Evolutionary conservation across 352 stramenopile genomes (phyloP), one percentile per base, ranked within the genome.

Genomic region (Thalassiosira ordinaria): DNA sequence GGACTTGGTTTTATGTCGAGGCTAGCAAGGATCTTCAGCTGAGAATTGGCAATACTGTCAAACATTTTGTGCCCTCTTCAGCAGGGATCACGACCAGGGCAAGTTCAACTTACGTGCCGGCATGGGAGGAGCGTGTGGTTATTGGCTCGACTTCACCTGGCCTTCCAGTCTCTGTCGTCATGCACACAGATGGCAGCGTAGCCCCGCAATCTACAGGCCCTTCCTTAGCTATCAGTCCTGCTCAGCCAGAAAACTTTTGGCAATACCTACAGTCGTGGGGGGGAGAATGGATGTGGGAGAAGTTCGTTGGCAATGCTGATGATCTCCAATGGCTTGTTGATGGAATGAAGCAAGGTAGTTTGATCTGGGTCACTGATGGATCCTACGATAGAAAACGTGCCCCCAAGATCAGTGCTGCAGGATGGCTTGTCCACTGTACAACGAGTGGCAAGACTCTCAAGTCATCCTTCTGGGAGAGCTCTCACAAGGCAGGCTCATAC

Each of bases 361-460:
- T 35, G 9, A 31, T 65, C 7, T 65, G 27, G 31, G 60, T 65
- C 3, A 78, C 69, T 29, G 69, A 78, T 55, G 69, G 69, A 1
- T 72, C 69, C 3, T 65, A 71, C 29, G 47, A 68, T 13, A 11
- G 4, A 0, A 72, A 70, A 16, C 8, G 35, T 11, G 59, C 44
- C 2, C 29, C 47, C 1, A 1, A 70, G 0, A 47, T 78, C 13
- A 59, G 57, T 16, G 60, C 59, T 0, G 59, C 60, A 14, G 69
- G 57, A 0, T 78, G 59, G 59, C 33, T 71, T 5, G 16, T 78
- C 0, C 22, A 31, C 8, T 63, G 47, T 24, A 63, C 37, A 24
- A 22, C 9, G 1, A 65, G 44, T 22, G 9, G 13, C 7, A 14
- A 22, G 2, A 24, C 18, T 24, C 3, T 70, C 4, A 20, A 14